Conservation (phyloP, 257 asterid genomes). For the Solanum tarijense region DNA sequence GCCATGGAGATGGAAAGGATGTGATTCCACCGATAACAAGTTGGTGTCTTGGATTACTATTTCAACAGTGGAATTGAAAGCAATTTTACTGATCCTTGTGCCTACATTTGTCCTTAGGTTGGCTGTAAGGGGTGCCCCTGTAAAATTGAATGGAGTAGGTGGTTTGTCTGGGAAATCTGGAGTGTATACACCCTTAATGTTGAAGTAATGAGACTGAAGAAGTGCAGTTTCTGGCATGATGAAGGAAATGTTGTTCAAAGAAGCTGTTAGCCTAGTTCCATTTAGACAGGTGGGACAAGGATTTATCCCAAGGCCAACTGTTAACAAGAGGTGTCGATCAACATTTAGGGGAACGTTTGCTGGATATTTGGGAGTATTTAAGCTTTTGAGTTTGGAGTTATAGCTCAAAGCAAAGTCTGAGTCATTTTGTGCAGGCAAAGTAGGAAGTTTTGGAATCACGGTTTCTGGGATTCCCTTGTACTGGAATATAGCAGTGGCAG, state of each 20-base stretch:
- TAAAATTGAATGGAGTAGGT: slow-evolving; percentile 18
- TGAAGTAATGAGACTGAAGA: slow-evolving; percentile 25
- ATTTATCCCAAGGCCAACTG: slow-evolving; percentile 41
- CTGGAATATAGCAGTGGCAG: slow-evolving; percentile 44
- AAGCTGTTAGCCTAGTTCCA: slow-evolving; percentile 22
- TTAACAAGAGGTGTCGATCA: slow-evolving; percentile 34
- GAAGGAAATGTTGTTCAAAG: slow-evolving; percentile 27
- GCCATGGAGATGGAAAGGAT: slow-evolving; percentile 84
- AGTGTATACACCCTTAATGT: slow-evolving; percentile 9
- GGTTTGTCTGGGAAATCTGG: slow-evolving; percentile 30
- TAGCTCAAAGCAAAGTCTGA: slow-evolving; percentile 27
- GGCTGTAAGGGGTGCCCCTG: slow-evolving; percentile 64
- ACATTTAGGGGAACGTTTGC: slow-evolving; percentile 47
- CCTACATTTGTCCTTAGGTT: slow-evolving; percentile 32
- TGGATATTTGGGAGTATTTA: slow-evolving; percentile 29
- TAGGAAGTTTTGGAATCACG: slow-evolving; percentile 19
- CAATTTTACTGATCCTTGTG: slow-evolving; percentile 40
- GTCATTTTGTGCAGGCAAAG: slow-evolving; percentile 32
- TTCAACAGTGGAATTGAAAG: slow-evolving; percentile 58
- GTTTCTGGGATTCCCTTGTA: slow-evolving; percentile 34
- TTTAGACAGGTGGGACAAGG: slow-evolving; percentile 33
- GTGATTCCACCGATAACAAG: slow-evolving; percentile 51
- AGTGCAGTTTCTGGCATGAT: slow-evolving; percentile 16
- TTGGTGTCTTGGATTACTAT: slow-evolving; percentile 63
- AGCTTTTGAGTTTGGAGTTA: slow-evolving; percentile 29